Evolutionary conservation across 768 basidiomycete genomes (phyloP).

Genomic region (Tubosaeta sp.): DNA sequence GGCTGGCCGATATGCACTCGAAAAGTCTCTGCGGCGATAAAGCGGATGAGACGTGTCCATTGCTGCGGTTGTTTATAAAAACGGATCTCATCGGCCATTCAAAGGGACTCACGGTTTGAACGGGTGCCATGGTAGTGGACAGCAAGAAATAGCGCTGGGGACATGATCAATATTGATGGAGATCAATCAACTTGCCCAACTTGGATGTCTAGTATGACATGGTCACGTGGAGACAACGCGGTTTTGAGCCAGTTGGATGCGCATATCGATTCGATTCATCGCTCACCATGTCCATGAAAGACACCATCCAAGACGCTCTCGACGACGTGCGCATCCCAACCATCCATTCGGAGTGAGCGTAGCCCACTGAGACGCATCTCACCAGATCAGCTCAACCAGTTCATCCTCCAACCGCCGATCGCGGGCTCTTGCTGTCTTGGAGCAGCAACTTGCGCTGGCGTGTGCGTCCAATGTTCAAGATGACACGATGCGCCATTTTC

Average conservation of each 20-base stretch:
- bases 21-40: conserved; percentile 70
- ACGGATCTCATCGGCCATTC: background rate
- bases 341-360: background rate
- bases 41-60: conserved; percentile 81
- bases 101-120: conserved; percentile 44
- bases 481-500: conserved; percentile 49
- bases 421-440: conserved; percentile 53
- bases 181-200: background rate
- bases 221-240: conserved; percentile 31
- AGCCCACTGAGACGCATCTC: conserved; percentile 10
- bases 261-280: background rate
- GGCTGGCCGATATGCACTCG: conserved; percentile 77
- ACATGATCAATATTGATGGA: background rate
- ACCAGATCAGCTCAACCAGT: conserved; percentile 61
- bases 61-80: conserved; percentile 14
- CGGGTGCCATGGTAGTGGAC: conserved; percentile 48
- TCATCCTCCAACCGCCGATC: conserved; percentile 49
- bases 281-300: conserved; percentile 34
- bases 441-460: conserved; percentile 50
- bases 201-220: background rate
- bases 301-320: conserved; percentile 53
- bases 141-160: background rate
- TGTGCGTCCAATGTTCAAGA: conserved; percentile 40
- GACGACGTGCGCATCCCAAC: conserved; percentile 53
- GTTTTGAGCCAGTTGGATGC: background rate